Base-by-base conservation (phyloP, 441 rosid species). In the Viola pubescens region DNA sequence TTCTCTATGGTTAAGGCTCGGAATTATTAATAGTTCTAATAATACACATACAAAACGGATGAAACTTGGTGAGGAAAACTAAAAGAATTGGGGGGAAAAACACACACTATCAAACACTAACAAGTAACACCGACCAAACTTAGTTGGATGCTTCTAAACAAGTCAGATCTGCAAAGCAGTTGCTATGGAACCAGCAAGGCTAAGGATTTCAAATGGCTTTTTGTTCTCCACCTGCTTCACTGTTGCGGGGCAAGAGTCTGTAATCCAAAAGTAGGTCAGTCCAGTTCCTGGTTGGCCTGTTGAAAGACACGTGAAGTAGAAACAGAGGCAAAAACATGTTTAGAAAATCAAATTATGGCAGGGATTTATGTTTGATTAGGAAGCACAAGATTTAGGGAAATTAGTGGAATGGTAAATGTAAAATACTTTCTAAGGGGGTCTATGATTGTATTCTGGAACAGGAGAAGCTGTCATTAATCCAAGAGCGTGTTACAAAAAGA, bases 131-230 rank as follows among this genome's bases (percentile, higher is more conserved):
- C 14, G 39, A 38, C 4, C 11, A 12, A n/a, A 57, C 11, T 9
- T 16, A 41, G 43, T 44, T 42, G 14, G 43, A 42, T 16, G 14
- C 37, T 8, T 26, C 14, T n/a, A 44, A 45, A 19, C 41, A 4
- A 38, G 54, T 76, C 60, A 87, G 62, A 92, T 84, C 66, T 87
- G 96, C 75, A 89, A 94, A 54, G 95, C 84, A 44, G 90, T 74
- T 56, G 98, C 94, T 62, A 92, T 85, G 50, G 95, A 74, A 67
- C 87, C 73, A 14, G 97, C 90, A n/a, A 92, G 91, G 75, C 94
- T 89, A 12, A 92, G 86, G 73, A 92, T 67, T 82, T 92, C 94
- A 59, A 87, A 92, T 3, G 97, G 98, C 48, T 72, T 82, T 74
- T 63, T 84, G 65, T 76, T 76, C 75, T 57, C 73, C 71, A 92